These are phyloP conservation scores for Helicocarpus griseus DNA, from an alignment of 2,329 filamentous ascomycete species.

Conservation along the genomic window DNA sequence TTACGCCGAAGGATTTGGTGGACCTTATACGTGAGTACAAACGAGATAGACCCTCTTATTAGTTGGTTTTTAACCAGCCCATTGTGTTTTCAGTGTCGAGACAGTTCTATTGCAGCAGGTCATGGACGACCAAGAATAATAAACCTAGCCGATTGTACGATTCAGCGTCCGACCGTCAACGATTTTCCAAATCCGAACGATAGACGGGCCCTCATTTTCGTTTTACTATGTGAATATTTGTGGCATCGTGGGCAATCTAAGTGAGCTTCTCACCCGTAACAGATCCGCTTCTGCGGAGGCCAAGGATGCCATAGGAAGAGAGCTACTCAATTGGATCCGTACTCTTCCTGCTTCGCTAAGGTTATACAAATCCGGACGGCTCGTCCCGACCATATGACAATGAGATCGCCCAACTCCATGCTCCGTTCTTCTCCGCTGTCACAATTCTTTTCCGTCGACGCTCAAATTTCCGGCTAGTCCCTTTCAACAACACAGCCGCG, in stretches of 20 bases:
- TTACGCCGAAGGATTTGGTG: neutral
- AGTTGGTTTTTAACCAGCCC: too few relatives aligned
- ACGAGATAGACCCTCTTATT: too few relatives aligned
- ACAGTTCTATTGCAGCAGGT: neutral
- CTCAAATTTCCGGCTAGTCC: neutral
- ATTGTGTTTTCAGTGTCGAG: neutral
- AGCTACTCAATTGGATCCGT: neutral
- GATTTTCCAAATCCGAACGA: neutral
- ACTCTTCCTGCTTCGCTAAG: neutral
- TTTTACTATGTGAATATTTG: neutral
- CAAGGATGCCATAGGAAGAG: neutral
- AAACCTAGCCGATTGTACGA: neutral
- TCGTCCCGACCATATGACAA: neutral
- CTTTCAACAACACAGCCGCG: neutral
- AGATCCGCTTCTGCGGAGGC: neutral
- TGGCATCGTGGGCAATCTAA: neutral
- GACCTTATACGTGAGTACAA: neutral
- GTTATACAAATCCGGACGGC: neutral
- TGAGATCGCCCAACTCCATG: neutral
- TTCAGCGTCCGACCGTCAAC: neutral
- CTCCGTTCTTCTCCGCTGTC: neutral
- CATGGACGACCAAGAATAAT: neutral
- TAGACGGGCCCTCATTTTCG: neutral
- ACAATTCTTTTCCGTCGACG: neutral
- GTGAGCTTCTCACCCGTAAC: neutral